phyloP scores from a whole-genome alignment of 441 rosid genomes.

The Gossypium davidsonii region DNA sequence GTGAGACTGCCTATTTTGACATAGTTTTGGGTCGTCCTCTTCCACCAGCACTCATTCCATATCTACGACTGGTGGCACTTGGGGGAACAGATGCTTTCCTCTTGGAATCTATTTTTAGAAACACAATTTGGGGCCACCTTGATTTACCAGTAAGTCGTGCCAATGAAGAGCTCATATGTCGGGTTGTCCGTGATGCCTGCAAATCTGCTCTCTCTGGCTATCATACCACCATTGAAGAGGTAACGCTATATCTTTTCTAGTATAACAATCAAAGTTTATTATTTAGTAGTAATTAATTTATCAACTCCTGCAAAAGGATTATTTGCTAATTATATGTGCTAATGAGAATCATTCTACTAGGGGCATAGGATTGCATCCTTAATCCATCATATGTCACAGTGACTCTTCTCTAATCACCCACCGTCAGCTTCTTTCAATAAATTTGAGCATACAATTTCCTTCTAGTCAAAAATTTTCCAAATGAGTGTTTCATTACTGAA shows the following conservation, averaged over 20 bases:
- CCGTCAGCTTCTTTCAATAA: not conserved
- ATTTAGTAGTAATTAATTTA: not conserved
- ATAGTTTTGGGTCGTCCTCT: constrained; percentile 56
- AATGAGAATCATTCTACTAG: not conserved
- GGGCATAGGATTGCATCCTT: not conserved
- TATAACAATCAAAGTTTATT: not conserved
- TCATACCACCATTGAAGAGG: constrained; percentile 74
- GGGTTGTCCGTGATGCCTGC: constrained; percentile 74
- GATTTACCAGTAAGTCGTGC: constrained; percentile 69
- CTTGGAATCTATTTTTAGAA: constrained; percentile 75
- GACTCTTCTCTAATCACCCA: not conserved
- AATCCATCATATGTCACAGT: not conserved
- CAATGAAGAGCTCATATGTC: constrained; percentile 82
- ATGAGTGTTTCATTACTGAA: not conserved
- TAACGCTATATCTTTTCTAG: constrained; percentile 20
- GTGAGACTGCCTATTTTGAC: constrained; percentile 60
- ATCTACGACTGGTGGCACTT: constrained; percentile 69
- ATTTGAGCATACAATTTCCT: not conserved
- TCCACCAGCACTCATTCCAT: constrained; percentile 69
- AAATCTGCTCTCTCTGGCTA: constrained; percentile 74
- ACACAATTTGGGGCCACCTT: constrained; percentile 82
- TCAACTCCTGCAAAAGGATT: not conserved
- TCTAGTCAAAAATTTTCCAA: not conserved
- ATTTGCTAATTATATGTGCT: not conserved
- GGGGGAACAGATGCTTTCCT: constrained; percentile 86